Evolutionary conservation across 306 rosid genomes (phyloP), one percentile per base, ranked within the genome.

Genomic region (Trichosanthes truncata): DNA sequence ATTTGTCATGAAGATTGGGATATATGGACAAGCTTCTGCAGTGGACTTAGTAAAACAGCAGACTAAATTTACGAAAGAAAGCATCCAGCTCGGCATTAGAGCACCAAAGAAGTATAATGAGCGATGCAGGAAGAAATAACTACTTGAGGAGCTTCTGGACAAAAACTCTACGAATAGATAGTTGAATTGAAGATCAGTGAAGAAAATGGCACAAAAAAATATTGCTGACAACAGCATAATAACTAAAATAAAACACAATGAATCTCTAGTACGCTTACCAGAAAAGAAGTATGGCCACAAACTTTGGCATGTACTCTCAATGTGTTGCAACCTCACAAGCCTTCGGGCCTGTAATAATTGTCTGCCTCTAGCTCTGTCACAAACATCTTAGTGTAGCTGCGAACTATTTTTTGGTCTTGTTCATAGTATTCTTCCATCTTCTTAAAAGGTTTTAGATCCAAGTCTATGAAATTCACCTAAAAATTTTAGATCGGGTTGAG

Each of bases 351-450:
- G 85, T 66, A 82, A 62, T 77, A 41, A 74, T 84, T 83, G 45
- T 77, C 85, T 80, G 62, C 86, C 81, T 80, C 82, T 77, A 83
- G 86, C 84, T 85, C 83, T 76, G 83, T 79, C 86, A 84, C 83
- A 74, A 80, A 66, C 91, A 88, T 87, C 78, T 78, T 80, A 45
- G 77, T 76, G 87, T 91, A 96, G 90, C 84, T 88, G 82, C 86
- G 85, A 76, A 91, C 93, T 55, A 96, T 90, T 85, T 89, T 90
- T 87, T 90, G 79, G 80, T 96, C 99, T 78, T 87, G 83, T 60
- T 90, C 89, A 85, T 87, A 96, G 82, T 93, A 91, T 76, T 86
- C 87, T 88, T 90, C 96, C 93, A 93, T 90, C 84, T 89, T 95
- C 86, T 83, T 85, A 81, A 91, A 69, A 81, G 90, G 84, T 84